phyloP scores from a whole-genome alignment of 129 eudicot genomes.

The Flaveria sonorensis region DNA sequence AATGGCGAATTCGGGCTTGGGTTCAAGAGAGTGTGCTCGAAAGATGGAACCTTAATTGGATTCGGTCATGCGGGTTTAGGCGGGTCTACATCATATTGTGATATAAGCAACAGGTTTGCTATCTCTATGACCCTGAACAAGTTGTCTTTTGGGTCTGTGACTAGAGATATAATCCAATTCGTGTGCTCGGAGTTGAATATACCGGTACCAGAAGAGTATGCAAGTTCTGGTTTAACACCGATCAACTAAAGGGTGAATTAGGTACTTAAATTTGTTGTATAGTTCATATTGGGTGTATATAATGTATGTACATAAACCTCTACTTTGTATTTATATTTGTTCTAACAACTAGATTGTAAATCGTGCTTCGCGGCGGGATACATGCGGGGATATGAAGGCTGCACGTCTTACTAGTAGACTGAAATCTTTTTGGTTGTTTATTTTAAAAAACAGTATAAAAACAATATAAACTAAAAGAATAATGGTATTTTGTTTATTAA shows the following conservation, averaged over 20 bases:
- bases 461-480: no score
- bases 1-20: constrained; percentile 86
- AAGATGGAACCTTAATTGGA: constrained; percentile 66
- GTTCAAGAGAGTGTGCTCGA: constrained; percentile 58
- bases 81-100: constrained; percentile 86
- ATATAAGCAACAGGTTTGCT: constrained; percentile 67
- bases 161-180: constrained; percentile 64
- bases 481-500: no score
- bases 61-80: constrained; percentile 95
- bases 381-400: no score
- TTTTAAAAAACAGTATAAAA: no score
- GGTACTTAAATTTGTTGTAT: constrained; percentile 21
- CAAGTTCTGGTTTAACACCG: constrained; percentile 32
- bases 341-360: no score
- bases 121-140: constrained; percentile 83
- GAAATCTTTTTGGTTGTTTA: no score
- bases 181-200: constrained; percentile 76
- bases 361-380: no score
- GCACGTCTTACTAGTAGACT: no score
- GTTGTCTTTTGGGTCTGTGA: constrained; percentile 77
- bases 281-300: background rate
- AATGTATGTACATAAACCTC: background rate
- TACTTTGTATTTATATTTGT: constrained; percentile 19
- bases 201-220: constrained; percentile 64
- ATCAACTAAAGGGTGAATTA: constrained; percentile 28